phyloP scores from a whole-genome alignment of 352 stramenopile genomes.

The Phytopythium oedochilum region DNA sequence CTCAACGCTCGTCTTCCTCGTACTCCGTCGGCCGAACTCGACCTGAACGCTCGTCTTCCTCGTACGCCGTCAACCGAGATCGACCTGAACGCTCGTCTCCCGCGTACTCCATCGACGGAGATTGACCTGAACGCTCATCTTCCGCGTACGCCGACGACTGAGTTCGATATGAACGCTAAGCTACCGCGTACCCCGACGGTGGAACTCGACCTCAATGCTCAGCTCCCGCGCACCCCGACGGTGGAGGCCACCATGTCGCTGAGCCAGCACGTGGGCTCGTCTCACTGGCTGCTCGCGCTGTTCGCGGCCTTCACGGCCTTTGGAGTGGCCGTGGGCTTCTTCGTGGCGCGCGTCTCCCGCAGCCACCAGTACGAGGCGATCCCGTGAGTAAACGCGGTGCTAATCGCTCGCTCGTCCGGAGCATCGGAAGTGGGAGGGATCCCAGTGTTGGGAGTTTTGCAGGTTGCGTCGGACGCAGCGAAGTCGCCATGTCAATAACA shows the following conservation, averaged over 20 bases:
- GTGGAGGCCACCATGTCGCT: not conserved
- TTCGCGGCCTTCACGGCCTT: slow-evolving; percentile 29
- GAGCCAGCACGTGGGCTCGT: slow-evolving; percentile 1
- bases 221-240: not conserved
- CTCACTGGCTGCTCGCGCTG: slow-evolving; percentile 12
- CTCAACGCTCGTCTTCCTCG: not conserved
- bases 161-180: slow-evolving; percentile 2
- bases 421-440: not conserved
- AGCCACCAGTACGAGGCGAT: slow-evolving; percentile 21
- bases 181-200: not conserved
- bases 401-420: too few relatives aligned
- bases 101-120: not conserved
- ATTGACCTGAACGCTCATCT: not conserved
- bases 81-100: not conserved
- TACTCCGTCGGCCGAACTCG: not conserved
- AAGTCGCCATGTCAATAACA: too few relatives aligned
- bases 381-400: not conserved
- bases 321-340: slow-evolving; percentile 21
- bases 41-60: not conserved
- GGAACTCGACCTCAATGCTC: not conserved
- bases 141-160: not conserved
- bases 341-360: slow-evolving; percentile 21
- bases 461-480: not conserved
- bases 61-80: not conserved
- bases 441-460: not conserved